Conservation (phyloP, 108 stramenopile genomes). For the Nannochloropsis salina region DNA sequence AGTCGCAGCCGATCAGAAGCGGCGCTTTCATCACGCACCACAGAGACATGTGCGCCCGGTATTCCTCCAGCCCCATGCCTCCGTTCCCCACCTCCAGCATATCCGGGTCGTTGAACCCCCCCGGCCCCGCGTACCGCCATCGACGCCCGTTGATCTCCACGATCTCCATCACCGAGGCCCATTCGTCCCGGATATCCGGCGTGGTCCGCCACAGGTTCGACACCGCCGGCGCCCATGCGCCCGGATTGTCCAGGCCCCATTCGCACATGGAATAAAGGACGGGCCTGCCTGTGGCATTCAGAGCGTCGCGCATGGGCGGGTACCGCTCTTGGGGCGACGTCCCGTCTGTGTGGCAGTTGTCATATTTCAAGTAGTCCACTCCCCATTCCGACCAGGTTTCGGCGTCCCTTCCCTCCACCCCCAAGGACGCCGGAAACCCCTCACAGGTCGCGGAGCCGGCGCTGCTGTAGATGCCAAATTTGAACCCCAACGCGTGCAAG, state of each 20-base stretch:
- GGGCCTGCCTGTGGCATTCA: conserved; percentile 57
- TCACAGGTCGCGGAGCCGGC: conserved; percentile 57
- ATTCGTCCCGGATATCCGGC: conserved; percentile 52
- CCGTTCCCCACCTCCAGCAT: conserved; percentile 59
- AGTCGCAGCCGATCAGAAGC: conserved; percentile 56
- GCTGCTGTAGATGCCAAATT: conserved; percentile 61
- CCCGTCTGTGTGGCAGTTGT: conserved; percentile 55
- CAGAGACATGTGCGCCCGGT: conserved; percentile 55
- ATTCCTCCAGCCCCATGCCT: conserved; percentile 47
- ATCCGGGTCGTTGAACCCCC: conserved; percentile 63
- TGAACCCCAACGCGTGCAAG: conserved; percentile 56
- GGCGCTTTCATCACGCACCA: conserved; percentile 61
- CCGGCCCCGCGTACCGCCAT: conserved; percentile 50
- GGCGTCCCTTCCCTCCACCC: conserved; percentile 58
- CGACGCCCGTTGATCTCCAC: conserved; percentile 38
- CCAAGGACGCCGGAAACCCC: conserved; percentile 54
- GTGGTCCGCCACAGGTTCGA: conserved; percentile 62
- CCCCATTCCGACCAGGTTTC: conserved; percentile 52
- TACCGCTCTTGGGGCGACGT: conserved; percentile 22
- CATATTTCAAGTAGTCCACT: conserved; percentile 62
- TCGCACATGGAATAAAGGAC: conserved; percentile 62
- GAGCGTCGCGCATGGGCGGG: conserved; percentile 55
- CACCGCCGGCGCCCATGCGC: conserved; percentile 50
- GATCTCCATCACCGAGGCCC: conserved; percentile 38
- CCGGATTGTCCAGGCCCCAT: conserved; percentile 53